phyloP scores from a whole-genome alignment of 2,329 filamentous ascomycete species.

The Claviceps citrina region DNA sequence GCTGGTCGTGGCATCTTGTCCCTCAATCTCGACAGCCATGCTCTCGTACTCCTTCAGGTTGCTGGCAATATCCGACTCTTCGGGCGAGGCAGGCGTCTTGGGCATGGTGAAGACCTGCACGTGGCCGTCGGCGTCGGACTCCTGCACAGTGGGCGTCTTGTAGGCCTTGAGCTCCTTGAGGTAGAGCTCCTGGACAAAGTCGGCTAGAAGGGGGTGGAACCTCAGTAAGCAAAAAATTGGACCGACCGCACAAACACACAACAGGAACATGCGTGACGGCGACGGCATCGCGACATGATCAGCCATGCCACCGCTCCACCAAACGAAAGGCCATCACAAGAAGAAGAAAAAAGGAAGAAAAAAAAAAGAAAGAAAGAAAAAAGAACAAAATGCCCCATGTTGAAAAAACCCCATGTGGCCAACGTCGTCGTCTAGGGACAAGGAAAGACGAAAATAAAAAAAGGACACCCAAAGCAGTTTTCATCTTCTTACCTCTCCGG shows the following conservation, averaged over 20 bases:
- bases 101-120: slow-evolving; percentile 78
- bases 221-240: too few relatives aligned
- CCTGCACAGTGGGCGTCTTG: slow-evolving; percentile 73
- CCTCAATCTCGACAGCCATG: slow-evolving; percentile 89
- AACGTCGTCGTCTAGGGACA: not conserved
- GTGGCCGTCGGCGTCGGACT: slow-evolving; percentile 73
- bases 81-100: slow-evolving; percentile 70
- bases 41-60: slow-evolving; percentile 89
- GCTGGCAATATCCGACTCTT: slow-evolving; percentile 83
- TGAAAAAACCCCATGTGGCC: not conserved
- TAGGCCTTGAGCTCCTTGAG: slow-evolving; percentile 90
- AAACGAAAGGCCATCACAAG: too few relatives aligned
- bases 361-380: too few relatives aligned
- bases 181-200: slow-evolving; percentile 96
- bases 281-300: too few relatives aligned
- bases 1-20: slow-evolving; percentile 49
- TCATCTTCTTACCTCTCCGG: slow-evolving; percentile 39
- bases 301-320: too few relatives aligned
- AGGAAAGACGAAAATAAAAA: not conserved
- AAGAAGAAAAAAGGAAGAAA: too few relatives aligned
- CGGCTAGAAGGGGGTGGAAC: slow-evolving; percentile 51
- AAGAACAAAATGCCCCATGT: not conserved
- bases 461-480: not conserved
- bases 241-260: too few relatives aligned
- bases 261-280: too few relatives aligned